A percentile compares a stretch with the other conserved stretches of the same genome.
These are phyloP conservation scores for Xylaria flabelliformis DNA, from an alignment of 495 filamentous ascomycete species.

Conservation along the genomic window DNA sequence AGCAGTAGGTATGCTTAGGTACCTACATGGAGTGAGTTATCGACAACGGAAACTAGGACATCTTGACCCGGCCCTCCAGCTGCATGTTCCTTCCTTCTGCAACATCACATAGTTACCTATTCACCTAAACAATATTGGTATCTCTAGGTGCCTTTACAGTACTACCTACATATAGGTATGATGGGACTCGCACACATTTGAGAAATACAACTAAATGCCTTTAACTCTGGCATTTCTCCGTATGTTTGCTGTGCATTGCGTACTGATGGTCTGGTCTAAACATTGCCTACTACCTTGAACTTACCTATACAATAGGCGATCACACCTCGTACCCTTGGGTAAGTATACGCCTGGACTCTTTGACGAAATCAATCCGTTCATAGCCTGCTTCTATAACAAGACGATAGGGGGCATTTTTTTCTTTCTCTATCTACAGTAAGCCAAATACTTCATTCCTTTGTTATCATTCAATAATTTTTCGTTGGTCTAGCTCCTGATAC, in stretches of 20 bases:
- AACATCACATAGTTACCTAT: conserved; percentile 1
- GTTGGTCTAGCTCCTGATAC: not conserved
- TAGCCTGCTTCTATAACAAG: not conserved
- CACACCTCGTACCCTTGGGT: too few relatives aligned
- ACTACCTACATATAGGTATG: not conserved
- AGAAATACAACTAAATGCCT: not conserved
- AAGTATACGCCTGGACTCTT: not conserved
- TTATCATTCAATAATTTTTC: not conserved
- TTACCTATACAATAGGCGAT: not conserved
- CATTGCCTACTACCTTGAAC: not conserved
- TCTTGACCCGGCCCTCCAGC: not conserved
- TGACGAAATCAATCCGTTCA: not conserved
- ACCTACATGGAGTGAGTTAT: too few relatives aligned
- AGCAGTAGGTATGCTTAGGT: too few relatives aligned
- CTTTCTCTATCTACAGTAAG: not conserved
- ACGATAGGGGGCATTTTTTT: not conserved
- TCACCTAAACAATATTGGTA: not conserved
- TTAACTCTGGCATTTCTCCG: not conserved
- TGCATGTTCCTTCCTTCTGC: not conserved
- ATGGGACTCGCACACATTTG: not conserved
- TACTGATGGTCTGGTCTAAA: not conserved
- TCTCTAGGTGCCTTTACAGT: not conserved
- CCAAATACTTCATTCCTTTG: not conserved
- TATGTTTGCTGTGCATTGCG: not conserved
- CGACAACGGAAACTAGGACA: too few relatives aligned